Evolutionary conservation across 2,329 filamentous ascomycete genomes (phyloP), one percentile per base, ranked within the genome.

Genomic region (Paecilomyces fulvus): DNA sequence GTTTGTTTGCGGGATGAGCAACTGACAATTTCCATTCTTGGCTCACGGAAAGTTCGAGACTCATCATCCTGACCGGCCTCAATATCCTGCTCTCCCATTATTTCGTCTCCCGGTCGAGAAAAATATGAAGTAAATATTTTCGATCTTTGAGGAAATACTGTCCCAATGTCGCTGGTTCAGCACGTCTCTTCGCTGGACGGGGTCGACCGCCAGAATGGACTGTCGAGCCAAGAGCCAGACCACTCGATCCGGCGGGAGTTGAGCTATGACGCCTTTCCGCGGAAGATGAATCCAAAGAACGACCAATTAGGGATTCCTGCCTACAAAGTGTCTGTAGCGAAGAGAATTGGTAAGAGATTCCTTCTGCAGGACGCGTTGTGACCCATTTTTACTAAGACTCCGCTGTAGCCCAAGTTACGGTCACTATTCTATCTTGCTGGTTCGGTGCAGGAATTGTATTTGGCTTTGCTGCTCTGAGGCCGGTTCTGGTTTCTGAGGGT

Each of bases 391-490:
- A 21, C 46, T 55, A 21, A 55, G 8, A 17, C n/a, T 5, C 53
- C n/a, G 31, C 9, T n/a, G 20, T 50, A 70, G 72, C 81, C 9
- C 88, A 91, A 72, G 83, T 90, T 21, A 68, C 75, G 4, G 77
- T 82, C 48, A 87, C 84, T 2, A 81, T 89, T 1, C 64, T 89
- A n/a, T 87, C 86, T 65, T 92, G 89, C 70, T 81, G 90, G 56
- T 79, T 92, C 56, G 85, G 88, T 3, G 87, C 91, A 2, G 91
- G 90, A 2, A 78, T 91, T 49, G 86, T 92, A 17, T 94, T 94
- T 72, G 89, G 89, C 33, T 94, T 90, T 71, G 89, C 89, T 23
- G 89, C 90, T 11, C 77, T 95, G 60, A 95, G 94, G 69, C 88
- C 89, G 0, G 83, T 94, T 12, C 77, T 94, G 31, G 86, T 92